Base-by-base conservation (phyloP, 2,329 filamentous ascomycete species). In the Fonsecaea monophora region DNA sequence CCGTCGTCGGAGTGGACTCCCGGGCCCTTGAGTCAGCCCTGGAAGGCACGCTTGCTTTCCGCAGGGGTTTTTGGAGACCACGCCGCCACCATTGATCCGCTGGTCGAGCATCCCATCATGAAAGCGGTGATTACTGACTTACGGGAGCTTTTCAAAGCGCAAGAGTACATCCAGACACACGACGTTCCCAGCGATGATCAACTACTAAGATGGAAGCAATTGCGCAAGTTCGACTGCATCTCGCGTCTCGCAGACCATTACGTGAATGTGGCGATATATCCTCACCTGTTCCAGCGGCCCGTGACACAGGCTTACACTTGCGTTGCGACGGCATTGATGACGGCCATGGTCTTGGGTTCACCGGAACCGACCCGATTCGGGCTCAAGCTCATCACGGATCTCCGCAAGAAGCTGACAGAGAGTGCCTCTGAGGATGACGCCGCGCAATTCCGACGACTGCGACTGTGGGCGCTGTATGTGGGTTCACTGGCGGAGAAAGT, bases 281-380 rank as follows among this genome's bases (percentile, higher is more conserved):
- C 68, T 45, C 71, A 72, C 54, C 61, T 71, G 34, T 71, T 67
- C 38, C 42, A 57, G 21, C 65, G 59, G 18, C 69, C 71, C 8
- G 55, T 67, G n/a, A 65, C 66, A 10, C 71, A 70, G 50, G 65
- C 64, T 12, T 69, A 68, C 35, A 53, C 62, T 13, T 71, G 69
- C 38, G 34, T 65, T 10, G 68, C 66, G 7, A 65, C 67, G 32
- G 69, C 67, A 21, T 40, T 71, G 62, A 65, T 72, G 57, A 45
- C 66, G 2, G 66, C 67, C 50, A 70, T 71, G 68, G 66, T 71
- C 3, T 35, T 72, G 18, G 71, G 69, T 4, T 69, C 67, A 25
- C 71, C 71, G 15, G 71, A 72, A 42, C 71, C 71, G 2, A 66
- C 71, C 13, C 65, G 71, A 45, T 72, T 72, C 53, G 71, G 71